Base-by-base conservation (phyloP, 257 asterid species). In the Solanum sitiens region DNA sequence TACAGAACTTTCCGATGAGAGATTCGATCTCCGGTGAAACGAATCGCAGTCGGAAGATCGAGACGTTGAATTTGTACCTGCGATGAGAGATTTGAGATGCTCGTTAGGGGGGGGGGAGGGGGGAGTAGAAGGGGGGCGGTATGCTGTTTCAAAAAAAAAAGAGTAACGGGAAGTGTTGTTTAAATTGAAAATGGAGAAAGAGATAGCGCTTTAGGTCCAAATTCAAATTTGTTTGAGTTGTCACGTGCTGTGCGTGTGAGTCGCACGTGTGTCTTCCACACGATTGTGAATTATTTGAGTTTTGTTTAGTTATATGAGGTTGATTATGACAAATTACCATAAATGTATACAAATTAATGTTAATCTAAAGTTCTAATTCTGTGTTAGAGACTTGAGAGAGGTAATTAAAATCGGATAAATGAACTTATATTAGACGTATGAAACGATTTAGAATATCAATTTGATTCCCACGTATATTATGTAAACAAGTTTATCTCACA, bases 201-300 rank as follows among this genome's bases (percentile, higher is more conserved):
- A 53, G 87, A 87, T 90, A 47, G 77, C 42, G 87, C 53, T 74
- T 85, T 87, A 71, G 83, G 65, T 82, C 75, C 77, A 86, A 86
- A 87, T 91, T 87, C 89, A 91, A 91, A 91, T 77, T 30, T 21
- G 67, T 16, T 16, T 20, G 18, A 35, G 30, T 12, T 11, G 74
- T 68, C 91, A 90, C 91, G 90, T 87, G 91, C 87, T 40, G 25
- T 42, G 33, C 86, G 59, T 18, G 87, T 86, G 85, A 40, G 2
- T 30, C 27, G 53, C 32, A 4, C 83, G 83, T 21, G 10, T 74
- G 32, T 74, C 18, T 13, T 50, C 21, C 21, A 61, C 87, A 21
- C 5, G 84, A 44, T 45, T 79, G 30, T 45, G 42, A 32, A 18
- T 25, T 79, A 27, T 27, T 79, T 27, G 40, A 45, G 82, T 10